Evolutionary conservation across 1,139 yeast genomes (phyloP).

Genomic region (Komagataea norvegica): DNA sequence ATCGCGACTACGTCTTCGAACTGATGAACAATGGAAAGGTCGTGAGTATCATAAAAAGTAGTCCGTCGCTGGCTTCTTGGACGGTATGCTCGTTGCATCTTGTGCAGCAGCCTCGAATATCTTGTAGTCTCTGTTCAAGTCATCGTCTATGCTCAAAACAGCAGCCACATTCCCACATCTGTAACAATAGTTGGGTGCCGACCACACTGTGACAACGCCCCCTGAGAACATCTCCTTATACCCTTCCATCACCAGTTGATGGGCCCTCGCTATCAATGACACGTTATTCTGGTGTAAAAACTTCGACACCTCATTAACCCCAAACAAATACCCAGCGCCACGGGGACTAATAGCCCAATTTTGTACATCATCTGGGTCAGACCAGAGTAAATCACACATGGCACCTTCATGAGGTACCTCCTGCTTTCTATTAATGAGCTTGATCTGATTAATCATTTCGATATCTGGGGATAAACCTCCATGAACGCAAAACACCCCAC

Average conservation of each 20-base stretch:
- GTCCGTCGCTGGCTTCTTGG: constrained; percentile 70
- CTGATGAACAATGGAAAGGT: not conserved
- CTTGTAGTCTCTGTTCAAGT: constrained; percentile 64
- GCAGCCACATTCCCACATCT: constrained; percentile 96
- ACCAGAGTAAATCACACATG: constrained; percentile 96
- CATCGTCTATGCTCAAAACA: constrained; percentile 73
- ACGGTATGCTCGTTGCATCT: constrained; percentile 55
- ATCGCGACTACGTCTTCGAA: not conserved
- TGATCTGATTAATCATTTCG: constrained; percentile 81
- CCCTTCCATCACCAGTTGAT: constrained; percentile 98
- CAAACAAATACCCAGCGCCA: constrained; percentile 96
- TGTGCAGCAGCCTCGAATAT: constrained; percentile 81
- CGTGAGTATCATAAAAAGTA: constrained; percentile 41
- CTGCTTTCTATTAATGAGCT: constrained; percentile 54
- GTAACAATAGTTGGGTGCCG: constrained; percentile 93
- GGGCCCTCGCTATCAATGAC: constrained; percentile 91
- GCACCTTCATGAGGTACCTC: constrained; percentile 99
- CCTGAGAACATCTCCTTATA: constrained; percentile 83
- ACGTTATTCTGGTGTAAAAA: constrained; percentile 78
- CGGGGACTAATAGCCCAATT: constrained; percentile 98
- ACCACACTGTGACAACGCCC: constrained; percentile 86
- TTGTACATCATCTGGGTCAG: constrained; percentile 94
- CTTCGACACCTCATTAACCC: constrained; percentile 79
- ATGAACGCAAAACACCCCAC: constrained; percentile 81
- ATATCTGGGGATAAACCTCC: constrained; percentile 96